These are phyloP conservation scores for Xylaria telfairii DNA, from an alignment of 495 filamentous ascomycete genomes.

Conservation along the genomic window DNA sequence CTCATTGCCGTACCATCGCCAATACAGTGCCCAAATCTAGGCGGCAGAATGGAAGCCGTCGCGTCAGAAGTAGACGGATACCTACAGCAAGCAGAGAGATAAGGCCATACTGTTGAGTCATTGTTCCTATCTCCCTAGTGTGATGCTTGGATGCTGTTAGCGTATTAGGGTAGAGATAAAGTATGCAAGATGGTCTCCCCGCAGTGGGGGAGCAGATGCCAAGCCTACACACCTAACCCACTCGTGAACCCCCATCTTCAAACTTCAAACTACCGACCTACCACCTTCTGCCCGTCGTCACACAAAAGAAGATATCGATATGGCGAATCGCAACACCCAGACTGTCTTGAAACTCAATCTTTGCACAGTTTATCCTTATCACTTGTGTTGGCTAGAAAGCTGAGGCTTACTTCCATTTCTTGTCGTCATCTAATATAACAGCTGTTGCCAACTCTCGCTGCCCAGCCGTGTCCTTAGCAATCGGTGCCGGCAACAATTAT, in stretches of 20 bases:
- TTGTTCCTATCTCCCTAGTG: no score
- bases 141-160: no score
- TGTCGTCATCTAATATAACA: background rate
- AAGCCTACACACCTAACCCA: background rate
- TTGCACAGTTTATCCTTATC: background rate
- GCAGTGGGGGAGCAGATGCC: background rate
- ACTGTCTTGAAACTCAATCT: background rate
- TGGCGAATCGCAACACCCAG: background rate
- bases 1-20: background rate
- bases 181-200: constrained; percentile 8
- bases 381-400: background rate
- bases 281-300: background rate
- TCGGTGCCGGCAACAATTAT: constrained; percentile 12
- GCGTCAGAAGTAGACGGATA: background rate
- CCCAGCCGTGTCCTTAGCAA: constrained; percentile 8
- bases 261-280: background rate
- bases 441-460: background rate
- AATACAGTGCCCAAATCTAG: background rate
- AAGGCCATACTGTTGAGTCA: background rate
- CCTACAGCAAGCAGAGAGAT: background rate
- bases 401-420: background rate
- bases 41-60: background rate
- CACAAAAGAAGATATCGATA: background rate
- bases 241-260: background rate
- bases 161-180: background rate